A percentile compares a stretch with the other conserved stretches of the same genome.
These are phyloP conservation scores for Lenwebbia sp. DNA, from an alignment of 345 rosid genomes.

Conservation along the genomic window DNA sequence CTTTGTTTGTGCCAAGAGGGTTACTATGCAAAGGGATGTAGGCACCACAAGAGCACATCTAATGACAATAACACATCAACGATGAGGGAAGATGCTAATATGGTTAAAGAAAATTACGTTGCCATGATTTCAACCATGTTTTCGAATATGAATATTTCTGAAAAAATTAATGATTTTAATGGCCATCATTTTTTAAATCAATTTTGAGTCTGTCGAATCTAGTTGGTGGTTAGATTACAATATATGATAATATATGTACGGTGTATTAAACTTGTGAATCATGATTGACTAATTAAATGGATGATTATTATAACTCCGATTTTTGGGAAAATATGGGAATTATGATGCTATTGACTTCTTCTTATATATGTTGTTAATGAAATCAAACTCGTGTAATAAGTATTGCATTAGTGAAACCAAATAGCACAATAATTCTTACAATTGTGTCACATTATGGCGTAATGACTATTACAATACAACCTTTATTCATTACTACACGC, in stretches of 20 bases:
- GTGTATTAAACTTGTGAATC: not conserved
- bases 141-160: too few species aligned
- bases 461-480: not conserved
- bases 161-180: too few species aligned
- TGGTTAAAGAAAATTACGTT: too few species aligned
- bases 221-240: not conserved
- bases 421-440: not conserved
- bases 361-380: not conserved
- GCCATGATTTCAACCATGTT: too few species aligned
- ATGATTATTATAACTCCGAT: not conserved
- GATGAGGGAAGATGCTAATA: too few species aligned
- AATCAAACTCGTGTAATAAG: too few species aligned
- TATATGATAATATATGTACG: not conserved
- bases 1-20: too few species aligned
- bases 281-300: not conserved
- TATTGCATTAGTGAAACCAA: not conserved
- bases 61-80: too few species aligned
- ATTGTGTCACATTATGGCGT: fast-evolving
- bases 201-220: too few species aligned
- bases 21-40: too few species aligned
- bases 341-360: not conserved
- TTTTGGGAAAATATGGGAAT: not conserved
- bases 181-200: too few species aligned
- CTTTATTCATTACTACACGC: not conserved
- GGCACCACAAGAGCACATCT: too few species aligned